Evolutionary conservation across 2,329 filamentous ascomycete species (phyloP), one percentile per base, ranked within the genome.

Genomic region (Sclerotinia borealis): DNA sequence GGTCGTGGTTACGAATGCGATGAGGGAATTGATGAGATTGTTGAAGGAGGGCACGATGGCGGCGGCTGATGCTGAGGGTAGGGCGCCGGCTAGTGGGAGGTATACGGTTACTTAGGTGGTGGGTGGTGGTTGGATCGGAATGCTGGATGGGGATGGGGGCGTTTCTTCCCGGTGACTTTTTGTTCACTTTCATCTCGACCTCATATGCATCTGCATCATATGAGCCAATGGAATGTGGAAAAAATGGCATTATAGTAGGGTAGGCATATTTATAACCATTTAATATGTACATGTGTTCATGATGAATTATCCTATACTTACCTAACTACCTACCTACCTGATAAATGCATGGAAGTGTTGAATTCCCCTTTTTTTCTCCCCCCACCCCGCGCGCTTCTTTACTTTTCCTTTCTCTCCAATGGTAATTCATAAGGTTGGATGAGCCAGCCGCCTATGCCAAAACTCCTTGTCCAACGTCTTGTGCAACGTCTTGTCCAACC

Each of bases 31-130:
- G 68, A 93, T 92, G 74, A 85, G 93, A 52, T 79, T 97, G 72
- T 78, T 99, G 70, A 92, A 89, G 74, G 95, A 98, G 77, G 95
- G 91, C 15, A 96, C 93, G 0, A 86, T 96, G 72, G 92, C 92
- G 17, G 92, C 93, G 13, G 91, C 89, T 31, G 93, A 97, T 71
- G 89, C 90, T n/a, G 89, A 95, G 74, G 88, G 85, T 65, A 84
- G 92, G 67, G 89, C 89, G 17, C 90, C 91, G 1, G 86, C 86
- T 27, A 88, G 87, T 72, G 91, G 91, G 64, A 85, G 93, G 71
- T 99, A 98, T 75, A 96, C 86, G 51, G 92, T 98, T 72, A 85
- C 92, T 63, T 96, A 80, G 77, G 68, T 50, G 58, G 55, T 34
- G 25, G 52, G 25, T n/a, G 27, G 27, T n/a, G 31, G 22, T n/a